Evolutionary conservation across 495 filamentous ascomycete species (phyloP), one percentile per base, ranked within the genome.

Genomic region (Astrothelium subdiscretum): DNA sequence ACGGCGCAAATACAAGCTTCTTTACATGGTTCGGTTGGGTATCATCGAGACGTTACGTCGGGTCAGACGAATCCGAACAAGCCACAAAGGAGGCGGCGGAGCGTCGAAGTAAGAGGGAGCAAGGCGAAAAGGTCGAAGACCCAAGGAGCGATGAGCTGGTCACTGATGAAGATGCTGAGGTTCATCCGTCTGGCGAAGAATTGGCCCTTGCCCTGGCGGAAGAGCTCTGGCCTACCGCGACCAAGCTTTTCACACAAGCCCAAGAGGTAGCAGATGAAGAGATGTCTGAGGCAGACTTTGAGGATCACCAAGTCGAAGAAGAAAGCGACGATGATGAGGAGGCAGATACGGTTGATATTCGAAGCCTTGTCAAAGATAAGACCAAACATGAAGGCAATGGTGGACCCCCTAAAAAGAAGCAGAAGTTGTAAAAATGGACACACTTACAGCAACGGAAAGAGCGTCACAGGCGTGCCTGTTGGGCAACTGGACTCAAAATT

Each of bases 11-110:
- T 1, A 69, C 80, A 15, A 90, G 85, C 76, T 96, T 97, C 78
- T 97, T 96, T 72, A 80, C 84, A 42, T 91, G 84, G 83, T 96
- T 97, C 70, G 87, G 85, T 43, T 96, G 81, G 78, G 69, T 73
- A 22, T 68, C 69, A 79, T 82, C 35, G 84, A 63, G 88, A 27
- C 73, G 79, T 57, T 76, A 79, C 51, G 75, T 92, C 65, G 81
- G 81, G 22, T 88, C 84, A 12, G 87, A 88, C 73, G 84, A 92
- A 76, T 86, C 80, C 68, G 76, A 74, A 66, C 68, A 76, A 42
- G 87, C 84, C 3, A 74, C 65, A 2, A 77, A 82, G 73, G 73
- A 82, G 66, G 81, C 88, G 59, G 69, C 77, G 26, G 83, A 87
- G 77, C 74, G 74, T 54, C 80, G 79, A 63, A 75, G 77, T 69